These are phyloP conservation scores for Senecio squalidus DNA, from an alignment of 140 eudicot genomes.

Conservation along the genomic window DNA sequence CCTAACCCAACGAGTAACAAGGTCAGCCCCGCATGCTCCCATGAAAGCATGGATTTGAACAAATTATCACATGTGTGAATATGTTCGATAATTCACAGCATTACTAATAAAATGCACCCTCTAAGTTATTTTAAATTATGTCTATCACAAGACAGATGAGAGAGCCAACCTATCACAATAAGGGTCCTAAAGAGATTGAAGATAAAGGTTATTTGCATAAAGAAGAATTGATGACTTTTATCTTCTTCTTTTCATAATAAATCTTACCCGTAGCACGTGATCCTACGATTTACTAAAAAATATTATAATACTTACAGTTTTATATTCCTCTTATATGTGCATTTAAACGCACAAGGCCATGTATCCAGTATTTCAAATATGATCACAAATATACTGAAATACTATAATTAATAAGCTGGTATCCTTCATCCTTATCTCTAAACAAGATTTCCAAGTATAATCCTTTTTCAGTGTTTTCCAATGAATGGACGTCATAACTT, in stretches of 20 bases:
- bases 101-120: background rate
- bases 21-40: too few relatives aligned
- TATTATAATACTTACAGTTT: background rate
- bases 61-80: too few relatives aligned
- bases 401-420: too few relatives aligned
- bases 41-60: too few relatives aligned
- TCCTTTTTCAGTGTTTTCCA: too few relatives aligned
- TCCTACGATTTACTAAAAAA: background rate
- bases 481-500: too few relatives aligned
- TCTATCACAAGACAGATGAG: background rate
- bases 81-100: too few relatives aligned
- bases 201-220: background rate
- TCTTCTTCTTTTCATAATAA: background rate
- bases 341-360: background rate
- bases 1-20: too few relatives aligned
- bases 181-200: background rate
- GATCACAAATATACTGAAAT: too few relatives aligned
- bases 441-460: too few relatives aligned
- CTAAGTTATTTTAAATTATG: background rate
- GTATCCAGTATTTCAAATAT: background rate
- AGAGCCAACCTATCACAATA: background rate
- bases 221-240: background rate
- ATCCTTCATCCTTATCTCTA: too few relatives aligned
- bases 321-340: background rate
- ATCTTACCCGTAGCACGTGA: background rate